A percentile compares a stretch with the other conserved stretches of the same genome.
Conservation (phyloP, 345 rosid species). For the Eucalyptus sp. region DNA sequence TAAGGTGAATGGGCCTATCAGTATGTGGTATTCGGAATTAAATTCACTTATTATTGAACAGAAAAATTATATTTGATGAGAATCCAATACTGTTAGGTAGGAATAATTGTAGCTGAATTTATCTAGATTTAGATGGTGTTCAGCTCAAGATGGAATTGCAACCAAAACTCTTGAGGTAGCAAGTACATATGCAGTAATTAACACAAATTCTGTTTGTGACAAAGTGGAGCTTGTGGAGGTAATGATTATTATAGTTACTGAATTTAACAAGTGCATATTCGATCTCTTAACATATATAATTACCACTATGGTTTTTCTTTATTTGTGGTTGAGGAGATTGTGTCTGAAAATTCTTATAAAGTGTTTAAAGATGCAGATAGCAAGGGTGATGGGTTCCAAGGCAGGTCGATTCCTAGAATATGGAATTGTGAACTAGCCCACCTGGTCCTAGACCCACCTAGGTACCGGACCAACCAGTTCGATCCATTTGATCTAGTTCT, state of each 20-base stretch:
- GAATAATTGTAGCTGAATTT: neutral
- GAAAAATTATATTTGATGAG: neutral
- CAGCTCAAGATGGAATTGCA: neutral
- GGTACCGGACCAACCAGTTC: rapidly evolving
- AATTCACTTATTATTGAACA: neutral
- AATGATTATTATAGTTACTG: neutral
- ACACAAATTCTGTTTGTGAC: neutral
- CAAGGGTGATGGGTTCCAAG: rapidly evolving
- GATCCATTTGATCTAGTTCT: neutral
- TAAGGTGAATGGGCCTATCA: rapidly evolving
- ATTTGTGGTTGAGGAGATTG: neutral
- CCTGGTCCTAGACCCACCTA: neutral
- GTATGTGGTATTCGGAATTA: rapidly evolving
- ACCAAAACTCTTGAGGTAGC: neutral
- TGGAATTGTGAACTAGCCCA: rapidly evolving
- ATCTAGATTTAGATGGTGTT: rapidly evolving
- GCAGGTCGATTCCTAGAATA: rapidly evolving
- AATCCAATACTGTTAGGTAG: neutral
- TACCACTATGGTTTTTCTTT: neutral
- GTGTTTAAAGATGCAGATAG: neutral
- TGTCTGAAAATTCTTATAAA: no score
- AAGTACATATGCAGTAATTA: rapidly evolving
- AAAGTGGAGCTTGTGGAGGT: neutral
- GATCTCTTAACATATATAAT: neutral
- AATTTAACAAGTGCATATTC: no score